These are phyloP conservation scores for Cystobasidiopsis lactophilus DNA, from an alignment of 768 basidiomycete genomes.

Conservation along the genomic window DNA sequence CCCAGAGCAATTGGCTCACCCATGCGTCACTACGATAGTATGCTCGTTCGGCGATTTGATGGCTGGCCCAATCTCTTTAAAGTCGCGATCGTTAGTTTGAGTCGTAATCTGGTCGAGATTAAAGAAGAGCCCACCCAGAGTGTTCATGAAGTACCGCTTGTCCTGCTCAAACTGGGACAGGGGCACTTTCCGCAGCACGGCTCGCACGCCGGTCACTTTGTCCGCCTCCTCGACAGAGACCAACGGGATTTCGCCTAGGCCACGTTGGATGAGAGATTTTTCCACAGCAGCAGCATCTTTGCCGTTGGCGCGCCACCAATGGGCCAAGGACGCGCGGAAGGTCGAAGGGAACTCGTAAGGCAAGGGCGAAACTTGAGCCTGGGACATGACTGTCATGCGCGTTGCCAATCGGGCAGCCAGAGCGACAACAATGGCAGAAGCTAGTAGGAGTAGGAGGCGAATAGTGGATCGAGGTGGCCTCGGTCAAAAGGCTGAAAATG, in stretches of 20 bases:
- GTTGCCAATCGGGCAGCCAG: no score
- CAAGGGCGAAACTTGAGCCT: no score
- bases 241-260: neutral
- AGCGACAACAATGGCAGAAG: no score
- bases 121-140: neutral
- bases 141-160: neutral
- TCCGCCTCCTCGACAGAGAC: neutral
- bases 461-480: no score
- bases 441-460: no score
- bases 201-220: neutral
- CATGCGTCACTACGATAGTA: conserved; percentile 6
- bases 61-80: no score
- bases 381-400: no score
- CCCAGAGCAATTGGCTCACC: conserved; percentile 6
- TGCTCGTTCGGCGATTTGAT: neutral
- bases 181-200: neutral
- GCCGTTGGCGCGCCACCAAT: neutral
- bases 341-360: neutral
- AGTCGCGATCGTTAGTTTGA: no score
- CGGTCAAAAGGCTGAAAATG: no score
- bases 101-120: no score
- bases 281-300: neutral
- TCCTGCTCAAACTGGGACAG: neutral
- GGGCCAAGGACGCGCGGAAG: neutral
- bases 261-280: neutral